These are phyloP conservation scores for Colletotrichum ledebouriae DNA, from an alignment of 2,329 filamentous ascomycete species.

Conservation along the genomic window DNA sequence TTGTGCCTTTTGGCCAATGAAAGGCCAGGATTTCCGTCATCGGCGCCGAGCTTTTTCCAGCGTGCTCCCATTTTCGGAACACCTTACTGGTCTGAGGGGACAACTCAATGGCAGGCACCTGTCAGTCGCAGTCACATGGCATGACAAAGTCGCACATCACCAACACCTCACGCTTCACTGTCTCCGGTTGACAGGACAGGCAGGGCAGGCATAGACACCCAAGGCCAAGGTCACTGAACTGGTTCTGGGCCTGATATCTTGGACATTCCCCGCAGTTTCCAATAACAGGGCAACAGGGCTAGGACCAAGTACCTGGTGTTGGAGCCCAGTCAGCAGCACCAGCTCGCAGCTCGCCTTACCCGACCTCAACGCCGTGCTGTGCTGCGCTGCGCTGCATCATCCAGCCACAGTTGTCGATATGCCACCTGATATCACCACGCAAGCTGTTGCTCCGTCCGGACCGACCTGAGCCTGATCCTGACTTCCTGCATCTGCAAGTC, in stretches of 20 bases:
- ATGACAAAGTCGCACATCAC: conserved; percentile 7
- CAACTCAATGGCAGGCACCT: too few relatives aligned
- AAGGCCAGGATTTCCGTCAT: neutral
- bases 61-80: conserved; percentile 5
- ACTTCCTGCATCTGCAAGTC: conserved; percentile 3
- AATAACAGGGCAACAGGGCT: conserved; percentile 2
- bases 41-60: conserved; percentile 35
- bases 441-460: conserved; percentile 32
- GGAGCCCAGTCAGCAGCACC: conserved; percentile 14
- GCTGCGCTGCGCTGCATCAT: neutral
- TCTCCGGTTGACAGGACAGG: neutral
- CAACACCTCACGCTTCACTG: neutral
- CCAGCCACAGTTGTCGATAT: neutral
- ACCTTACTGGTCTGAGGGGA: neutral
- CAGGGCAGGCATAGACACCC: neutral
- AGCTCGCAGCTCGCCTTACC: conserved; percentile 21
- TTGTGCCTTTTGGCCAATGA: conserved; percentile 23
- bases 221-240: conserved; percentile 9
- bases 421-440: conserved; percentile 27
- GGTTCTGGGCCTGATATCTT: neutral
- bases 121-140: neutral
- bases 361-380: conserved; percentile 4
- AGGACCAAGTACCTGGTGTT: neutral
- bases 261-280: conserved; percentile 10
- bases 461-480: conserved; percentile 1